Conservation (phyloP, 2,329 filamentous ascomycete genomes). For the Polychaeton citri region DNA sequence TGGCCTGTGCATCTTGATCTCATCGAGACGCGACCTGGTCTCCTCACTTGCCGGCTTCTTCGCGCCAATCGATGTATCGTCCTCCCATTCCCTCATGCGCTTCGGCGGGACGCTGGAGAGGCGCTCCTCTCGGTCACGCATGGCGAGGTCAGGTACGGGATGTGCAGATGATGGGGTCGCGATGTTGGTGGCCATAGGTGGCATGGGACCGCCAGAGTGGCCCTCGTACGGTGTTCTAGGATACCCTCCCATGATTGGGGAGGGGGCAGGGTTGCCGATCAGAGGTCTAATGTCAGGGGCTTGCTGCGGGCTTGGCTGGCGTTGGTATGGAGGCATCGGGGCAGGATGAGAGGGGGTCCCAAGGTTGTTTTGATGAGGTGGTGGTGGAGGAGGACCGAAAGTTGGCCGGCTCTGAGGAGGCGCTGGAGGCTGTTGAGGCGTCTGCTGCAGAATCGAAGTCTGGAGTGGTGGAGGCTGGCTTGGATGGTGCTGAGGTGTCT, state of each 20-base stretch:
- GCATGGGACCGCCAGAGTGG: constrained; percentile 58
- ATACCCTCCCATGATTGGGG: constrained; percentile 68
- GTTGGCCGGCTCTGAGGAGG: constrained; percentile 19
- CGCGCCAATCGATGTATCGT: constrained; percentile 44
- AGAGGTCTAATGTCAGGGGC: constrained; percentile 64
- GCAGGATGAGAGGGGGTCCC: constrained; percentile 4
- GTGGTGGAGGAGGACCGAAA: constrained; percentile 15
- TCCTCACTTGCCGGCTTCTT: constrained; percentile 90
- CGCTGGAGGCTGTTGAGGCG: constrained; percentile 26
- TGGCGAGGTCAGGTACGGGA: constrained; percentile 24
- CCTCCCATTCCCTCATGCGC: constrained; percentile 84
- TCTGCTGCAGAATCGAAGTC: constrained; percentile 33
- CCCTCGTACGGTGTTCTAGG: constrained; percentile 69
- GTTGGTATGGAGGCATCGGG: constrained; percentile 56
- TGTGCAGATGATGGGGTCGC: constrained; percentile 34
- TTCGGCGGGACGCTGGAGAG: constrained; percentile 68
- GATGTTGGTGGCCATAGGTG: constrained; percentile 45
- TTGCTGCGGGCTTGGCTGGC: constrained; percentile 42
- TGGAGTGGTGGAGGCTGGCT: constrained; percentile 22
- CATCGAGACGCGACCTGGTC: constrained; percentile 71
- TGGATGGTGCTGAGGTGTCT: constrained; percentile 31
- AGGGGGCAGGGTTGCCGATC: constrained; percentile 68
- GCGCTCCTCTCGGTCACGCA: constrained; percentile 57
- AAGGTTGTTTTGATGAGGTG: constrained; percentile 33
- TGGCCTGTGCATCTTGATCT: constrained; percentile 60